Conservation (phyloP, 495 filamentous ascomycete species). For the Staphylotrichum longicolle region DNA sequence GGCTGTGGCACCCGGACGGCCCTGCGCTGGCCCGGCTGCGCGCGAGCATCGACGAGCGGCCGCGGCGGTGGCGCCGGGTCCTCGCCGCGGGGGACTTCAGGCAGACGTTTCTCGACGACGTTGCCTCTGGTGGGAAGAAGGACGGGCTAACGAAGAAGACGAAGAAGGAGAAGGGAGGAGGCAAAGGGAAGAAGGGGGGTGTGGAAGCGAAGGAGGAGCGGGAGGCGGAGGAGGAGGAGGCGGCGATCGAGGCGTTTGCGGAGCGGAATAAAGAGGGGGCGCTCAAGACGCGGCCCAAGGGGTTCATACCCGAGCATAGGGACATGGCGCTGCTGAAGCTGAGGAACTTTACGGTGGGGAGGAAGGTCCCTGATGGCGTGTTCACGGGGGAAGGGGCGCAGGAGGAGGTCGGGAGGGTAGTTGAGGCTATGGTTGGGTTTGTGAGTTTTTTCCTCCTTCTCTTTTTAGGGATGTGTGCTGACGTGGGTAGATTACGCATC, state of each 20-base stretch:
- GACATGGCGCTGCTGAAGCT: slow-evolving; percentile 76
- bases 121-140: slow-evolving; percentile 34
- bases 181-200: background rate
- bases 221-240: slow-evolving; percentile 26
- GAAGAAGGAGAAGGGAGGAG: background rate
- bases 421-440: slow-evolving; percentile 59
- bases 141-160: background rate
- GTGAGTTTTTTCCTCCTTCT: slow-evolving; percentile 48
- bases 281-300: slow-evolving; percentile 83
- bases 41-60: slow-evolving; percentile 67
- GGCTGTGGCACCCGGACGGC: slow-evolving; percentile 73
- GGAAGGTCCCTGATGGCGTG: slow-evolving; percentile 55
- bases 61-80: slow-evolving; percentile 62
- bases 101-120: slow-evolving; percentile 54
- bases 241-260: slow-evolving; percentile 63
- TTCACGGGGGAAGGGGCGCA: slow-evolving; percentile 51
- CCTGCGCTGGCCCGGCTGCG: slow-evolving; percentile 61
- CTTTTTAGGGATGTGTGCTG: background rate
- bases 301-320: slow-evolving; percentile 67
- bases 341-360: slow-evolving; percentile 69
- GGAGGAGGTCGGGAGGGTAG: slow-evolving; percentile 44
- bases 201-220: background rate
- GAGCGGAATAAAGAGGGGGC: slow-evolving; percentile 65
- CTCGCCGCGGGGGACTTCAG: slow-evolving; percentile 58
- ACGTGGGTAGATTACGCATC: slow-evolving; percentile 21